Evolutionary conservation across 2,329 filamentous ascomycete genomes (phyloP).

Genomic region (Penicillium brasilianum): DNA sequence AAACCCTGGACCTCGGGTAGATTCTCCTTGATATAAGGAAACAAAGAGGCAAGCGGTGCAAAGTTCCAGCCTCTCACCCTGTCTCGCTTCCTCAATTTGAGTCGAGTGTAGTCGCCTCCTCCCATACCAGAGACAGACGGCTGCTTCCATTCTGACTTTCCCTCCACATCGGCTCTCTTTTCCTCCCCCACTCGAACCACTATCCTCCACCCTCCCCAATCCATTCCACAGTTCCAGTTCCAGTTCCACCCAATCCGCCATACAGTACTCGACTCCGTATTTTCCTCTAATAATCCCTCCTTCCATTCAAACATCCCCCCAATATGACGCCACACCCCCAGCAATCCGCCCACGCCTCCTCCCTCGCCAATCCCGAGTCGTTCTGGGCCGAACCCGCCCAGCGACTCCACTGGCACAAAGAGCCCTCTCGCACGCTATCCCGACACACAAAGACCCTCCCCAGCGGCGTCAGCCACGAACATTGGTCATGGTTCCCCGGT

Average conservation of each 20-base stretch:
- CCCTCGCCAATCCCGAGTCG: slow-evolving; percentile 68
- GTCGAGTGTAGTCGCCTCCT: slow-evolving; percentile 5
- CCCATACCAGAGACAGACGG: no score
- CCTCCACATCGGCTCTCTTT: neutral
- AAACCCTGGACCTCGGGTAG: slow-evolving; percentile 12
- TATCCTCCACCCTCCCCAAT: neutral
- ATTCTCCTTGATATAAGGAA: neutral
- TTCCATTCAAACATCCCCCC: neutral
- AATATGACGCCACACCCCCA: slow-evolving; percentile 47
- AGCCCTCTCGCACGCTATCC: slow-evolving; percentile 67
- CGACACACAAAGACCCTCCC: slow-evolving; percentile 67
- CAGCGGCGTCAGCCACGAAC: slow-evolving; percentile 66
- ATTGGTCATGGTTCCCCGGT: slow-evolving; percentile 89
- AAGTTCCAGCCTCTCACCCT: neutral
- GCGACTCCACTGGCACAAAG: slow-evolving; percentile 79
- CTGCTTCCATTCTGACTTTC: neutral
- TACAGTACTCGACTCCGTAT: neutral
- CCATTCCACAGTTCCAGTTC: neutral
- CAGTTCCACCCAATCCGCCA: neutral
- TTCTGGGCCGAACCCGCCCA: slow-evolving; percentile 80
- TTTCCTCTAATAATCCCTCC: no score
- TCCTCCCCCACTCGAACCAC: neutral
- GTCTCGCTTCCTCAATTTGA: neutral
- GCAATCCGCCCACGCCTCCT: slow-evolving; percentile 58
- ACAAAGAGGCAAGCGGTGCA: neutral